Evolutionary conservation across 106 monocot species (phyloP).

Genomic region (Iris macrosiphon): DNA sequence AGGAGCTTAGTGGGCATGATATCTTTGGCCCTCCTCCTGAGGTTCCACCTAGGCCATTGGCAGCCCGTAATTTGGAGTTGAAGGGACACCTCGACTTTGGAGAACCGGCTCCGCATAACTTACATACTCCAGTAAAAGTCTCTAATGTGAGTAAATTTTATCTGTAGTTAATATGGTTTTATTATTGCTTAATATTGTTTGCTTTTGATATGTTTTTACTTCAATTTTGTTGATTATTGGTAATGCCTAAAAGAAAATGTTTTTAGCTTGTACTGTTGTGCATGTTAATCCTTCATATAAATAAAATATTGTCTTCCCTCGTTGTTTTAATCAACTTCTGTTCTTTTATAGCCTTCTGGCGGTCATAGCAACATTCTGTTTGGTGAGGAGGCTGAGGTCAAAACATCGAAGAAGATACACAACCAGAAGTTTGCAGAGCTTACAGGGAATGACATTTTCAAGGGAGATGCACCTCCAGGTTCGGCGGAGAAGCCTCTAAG

Average conservation of each 20-base stretch:
- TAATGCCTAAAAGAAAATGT: no score
- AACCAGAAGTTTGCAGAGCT: slow-evolving; percentile 69
- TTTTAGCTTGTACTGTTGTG: no score
- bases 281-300: no score
- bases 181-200: background rate
- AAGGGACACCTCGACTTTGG: slow-evolving; percentile 44
- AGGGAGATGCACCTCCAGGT: slow-evolving; percentile 38
- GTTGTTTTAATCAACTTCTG: background rate
- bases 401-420: slow-evolving; percentile 63
- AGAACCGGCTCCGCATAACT: slow-evolving; percentile 29
- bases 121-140: slow-evolving; percentile 61
- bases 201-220: no score
- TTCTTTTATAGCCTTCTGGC: slow-evolving; percentile 35
- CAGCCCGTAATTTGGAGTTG: slow-evolving; percentile 42
- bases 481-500: slow-evolving; percentile 62
- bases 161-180: background rate
- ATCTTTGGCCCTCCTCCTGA: slow-evolving; percentile 79
- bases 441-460: slow-evolving; percentile 77
- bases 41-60: slow-evolving; percentile 38
- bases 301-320: background rate
- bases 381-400: slow-evolving; percentile 34
- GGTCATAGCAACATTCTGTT: slow-evolving; percentile 49
- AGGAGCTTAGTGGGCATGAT: slow-evolving; percentile 72
- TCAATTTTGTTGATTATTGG: no score
- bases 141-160: slow-evolving; percentile 49